Conservation (phyloP, 2,329 filamentous ascomycete genomes). For the Aphanoascus verrucosus region DNA sequence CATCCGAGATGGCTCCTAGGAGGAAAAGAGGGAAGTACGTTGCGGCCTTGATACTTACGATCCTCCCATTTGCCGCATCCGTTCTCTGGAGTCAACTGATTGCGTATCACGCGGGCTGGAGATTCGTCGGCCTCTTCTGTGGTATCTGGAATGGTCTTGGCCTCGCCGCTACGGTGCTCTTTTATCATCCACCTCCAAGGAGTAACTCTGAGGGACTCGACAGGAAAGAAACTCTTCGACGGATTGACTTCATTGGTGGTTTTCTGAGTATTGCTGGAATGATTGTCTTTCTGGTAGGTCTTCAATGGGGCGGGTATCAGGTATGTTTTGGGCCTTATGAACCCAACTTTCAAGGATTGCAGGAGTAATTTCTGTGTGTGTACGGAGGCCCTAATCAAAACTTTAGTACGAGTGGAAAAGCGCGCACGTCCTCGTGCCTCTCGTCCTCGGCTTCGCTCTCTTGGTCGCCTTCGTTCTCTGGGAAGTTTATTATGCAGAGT, state of each 20-base stretch:
- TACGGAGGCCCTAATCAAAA: background rate
- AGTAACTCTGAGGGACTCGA: constrained; percentile 32
- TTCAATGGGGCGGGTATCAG: constrained; percentile 44
- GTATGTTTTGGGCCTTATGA: constrained; percentile 18
- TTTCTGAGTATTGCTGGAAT: constrained; percentile 40
- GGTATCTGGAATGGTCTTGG: constrained; percentile 36
- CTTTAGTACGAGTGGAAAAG: constrained; percentile 35
- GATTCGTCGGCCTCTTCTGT: constrained; percentile 35
- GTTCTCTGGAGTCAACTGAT: constrained; percentile 52
- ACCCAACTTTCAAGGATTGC: background rate
- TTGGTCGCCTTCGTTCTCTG: constrained; percentile 38
- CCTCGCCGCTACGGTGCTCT: constrained; percentile 33
- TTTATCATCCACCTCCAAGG: constrained; percentile 39
- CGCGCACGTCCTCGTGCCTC: constrained; percentile 38
- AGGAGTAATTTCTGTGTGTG: background rate
- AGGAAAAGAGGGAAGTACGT: constrained; percentile 55
- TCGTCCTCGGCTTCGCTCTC: constrained; percentile 36
- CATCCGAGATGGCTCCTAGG: constrained; percentile 57
- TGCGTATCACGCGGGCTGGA: constrained; percentile 36
- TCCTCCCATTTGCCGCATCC: constrained; percentile 52
- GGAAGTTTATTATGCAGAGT: constrained; percentile 38
- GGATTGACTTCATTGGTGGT: constrained; percentile 43
- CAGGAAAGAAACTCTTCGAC: constrained; percentile 32
- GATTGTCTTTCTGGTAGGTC: constrained; percentile 39
- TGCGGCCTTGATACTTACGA: constrained; percentile 49